These are phyloP conservation scores for Globisporangium apiculatum DNA, from an alignment of 352 stramenopile species.

Conservation along the genomic window DNA sequence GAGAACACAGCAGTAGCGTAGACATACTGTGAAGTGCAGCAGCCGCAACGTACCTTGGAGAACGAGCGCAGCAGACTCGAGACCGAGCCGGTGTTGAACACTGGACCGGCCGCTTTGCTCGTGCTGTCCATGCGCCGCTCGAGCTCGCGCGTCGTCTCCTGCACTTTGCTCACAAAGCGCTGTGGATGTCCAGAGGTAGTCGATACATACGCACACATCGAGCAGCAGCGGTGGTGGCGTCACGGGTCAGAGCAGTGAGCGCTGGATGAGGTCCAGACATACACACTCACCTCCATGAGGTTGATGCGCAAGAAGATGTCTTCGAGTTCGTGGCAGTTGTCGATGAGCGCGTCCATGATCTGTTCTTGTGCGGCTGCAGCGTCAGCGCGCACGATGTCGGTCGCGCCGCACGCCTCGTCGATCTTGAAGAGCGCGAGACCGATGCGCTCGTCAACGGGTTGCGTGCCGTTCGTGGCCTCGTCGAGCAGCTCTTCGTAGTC, in stretches of 20 bases:
- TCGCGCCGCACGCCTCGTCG: constrained; percentile 51
- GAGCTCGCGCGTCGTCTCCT: constrained; percentile 50
- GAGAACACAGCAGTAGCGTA: neutral
- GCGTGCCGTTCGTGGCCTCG: constrained; percentile 42
- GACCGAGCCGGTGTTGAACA: constrained; percentile 55
- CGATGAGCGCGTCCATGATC: constrained; percentile 46
- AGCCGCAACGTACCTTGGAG: constrained; percentile 37
- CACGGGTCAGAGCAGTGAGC: neutral
- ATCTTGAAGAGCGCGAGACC: constrained; percentile 79
- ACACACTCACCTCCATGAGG: constrained; percentile 50
- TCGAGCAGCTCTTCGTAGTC: constrained; percentile 72
- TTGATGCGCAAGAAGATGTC: constrained; percentile 73
- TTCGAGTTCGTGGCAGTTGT: constrained; percentile 69
- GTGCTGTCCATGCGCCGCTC: constrained; percentile 58
- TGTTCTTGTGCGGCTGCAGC: constrained; percentile 36
- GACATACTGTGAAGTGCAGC: neutral
- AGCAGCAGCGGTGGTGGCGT: neutral
- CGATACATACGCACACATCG: too few relatives aligned
- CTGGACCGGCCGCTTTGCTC: constrained; percentile 34
- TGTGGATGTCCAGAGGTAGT: constrained; percentile 9
- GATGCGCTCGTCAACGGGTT: constrained; percentile 61
- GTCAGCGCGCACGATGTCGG: constrained; percentile 46
- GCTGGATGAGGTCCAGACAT: neutral
- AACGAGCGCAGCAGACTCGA: constrained; percentile 60
- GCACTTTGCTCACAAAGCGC: constrained; percentile 51